Percentiles rank a stretch among this genome's conserved stretches.
Evolutionary conservation across 2,329 filamentous ascomycete genomes (phyloP).

Genomic region (Neofusicoccum sp.): DNA sequence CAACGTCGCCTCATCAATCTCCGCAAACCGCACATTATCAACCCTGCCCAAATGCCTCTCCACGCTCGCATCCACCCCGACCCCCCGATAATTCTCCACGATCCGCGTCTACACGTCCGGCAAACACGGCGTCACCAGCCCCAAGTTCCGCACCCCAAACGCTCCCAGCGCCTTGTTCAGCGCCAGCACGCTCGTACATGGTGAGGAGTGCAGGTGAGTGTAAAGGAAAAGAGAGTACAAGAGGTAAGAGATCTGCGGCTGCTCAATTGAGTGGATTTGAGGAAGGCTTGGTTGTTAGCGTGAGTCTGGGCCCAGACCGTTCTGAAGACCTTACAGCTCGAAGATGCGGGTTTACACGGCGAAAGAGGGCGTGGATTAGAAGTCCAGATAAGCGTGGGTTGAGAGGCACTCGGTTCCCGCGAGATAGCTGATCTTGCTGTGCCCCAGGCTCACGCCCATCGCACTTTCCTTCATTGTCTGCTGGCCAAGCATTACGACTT

Average conservation of each 20-base stretch:
- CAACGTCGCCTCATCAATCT: slow-evolving; percentile 32
- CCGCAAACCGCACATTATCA: slow-evolving; percentile 41
- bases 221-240: too few relatives aligned
- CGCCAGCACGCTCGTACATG: slow-evolving; percentile 39
- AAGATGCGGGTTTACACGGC: neutral
- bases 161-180: slow-evolving; percentile 37
- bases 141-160: slow-evolving; percentile 30
- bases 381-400: neutral
- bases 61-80: slow-evolving; percentile 31
- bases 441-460: neutral
- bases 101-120: slow-evolving; percentile 42
- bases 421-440: neutral
- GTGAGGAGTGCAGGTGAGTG: too few relatives aligned
- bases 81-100: slow-evolving; percentile 32
- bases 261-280: too few relatives aligned
- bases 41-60: slow-evolving; percentile 36
- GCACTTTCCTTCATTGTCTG: neutral
- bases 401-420: neutral
- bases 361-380: neutral
- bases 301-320: too few relatives aligned
- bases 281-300: too few relatives aligned
- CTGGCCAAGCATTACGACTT: too few relatives aligned
- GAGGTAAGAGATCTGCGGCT: too few relatives aligned
- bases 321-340: neutral
- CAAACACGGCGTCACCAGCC: slow-evolving; percentile 45